Conservation (phyloP, 148 eudicot genomes). For the Persicaria maculosa region DNA sequence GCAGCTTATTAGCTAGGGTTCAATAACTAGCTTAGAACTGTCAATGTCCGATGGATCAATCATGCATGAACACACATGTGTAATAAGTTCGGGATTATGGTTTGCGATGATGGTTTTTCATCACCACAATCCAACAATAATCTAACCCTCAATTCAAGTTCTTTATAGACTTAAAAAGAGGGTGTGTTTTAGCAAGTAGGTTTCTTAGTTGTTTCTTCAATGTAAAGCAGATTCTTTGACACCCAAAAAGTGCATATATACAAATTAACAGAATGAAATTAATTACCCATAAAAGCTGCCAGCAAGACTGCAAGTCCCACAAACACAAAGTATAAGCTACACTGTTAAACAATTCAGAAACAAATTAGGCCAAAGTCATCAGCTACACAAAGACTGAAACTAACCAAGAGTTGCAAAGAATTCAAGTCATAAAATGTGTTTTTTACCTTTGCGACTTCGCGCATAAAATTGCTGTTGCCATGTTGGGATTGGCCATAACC, state of each 20-base stretch:
- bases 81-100: no score
- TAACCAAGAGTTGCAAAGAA: not conserved
- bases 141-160: no score
- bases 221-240: not conserved
- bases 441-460: conserved; percentile 64
- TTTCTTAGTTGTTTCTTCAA: no score
- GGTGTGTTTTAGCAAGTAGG: no score
- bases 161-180: no score
- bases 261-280: conserved; percentile 2
- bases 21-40: no score
- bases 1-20: no score
- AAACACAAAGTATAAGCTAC: conserved; percentile 80
- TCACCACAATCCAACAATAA: no score
- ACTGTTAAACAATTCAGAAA: conserved; percentile 34
- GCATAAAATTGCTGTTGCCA: conserved; percentile 50
- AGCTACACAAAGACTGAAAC: not conserved
- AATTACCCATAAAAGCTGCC: conserved; percentile 85
- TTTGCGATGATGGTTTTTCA: no score
- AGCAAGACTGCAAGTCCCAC: conserved; percentile 74
- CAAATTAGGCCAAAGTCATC: conserved; percentile 2
- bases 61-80: no score
- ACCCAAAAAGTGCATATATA: not conserved
- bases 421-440: not conserved
- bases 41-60: no score
- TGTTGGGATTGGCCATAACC: conserved; percentile 49